These are phyloP conservation scores for Sporobolomyces pararoseus DNA, from an alignment of 768 basidiomycete genomes.

Conservation along the genomic window DNA sequence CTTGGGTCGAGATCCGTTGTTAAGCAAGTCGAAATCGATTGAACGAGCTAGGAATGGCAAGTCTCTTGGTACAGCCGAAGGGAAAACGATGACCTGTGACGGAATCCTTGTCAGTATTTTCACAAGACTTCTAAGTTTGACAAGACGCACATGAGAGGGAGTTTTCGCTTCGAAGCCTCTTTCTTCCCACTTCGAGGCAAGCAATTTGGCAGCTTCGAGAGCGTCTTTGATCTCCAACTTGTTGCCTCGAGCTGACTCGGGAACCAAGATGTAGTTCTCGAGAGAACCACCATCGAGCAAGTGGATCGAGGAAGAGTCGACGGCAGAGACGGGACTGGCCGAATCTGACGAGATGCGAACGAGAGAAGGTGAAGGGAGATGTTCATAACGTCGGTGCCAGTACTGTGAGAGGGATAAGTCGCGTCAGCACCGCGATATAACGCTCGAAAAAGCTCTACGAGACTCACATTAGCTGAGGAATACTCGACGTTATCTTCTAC, in stretches of 20 bases:
- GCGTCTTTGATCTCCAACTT: constrained; percentile 9
- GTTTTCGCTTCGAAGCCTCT: constrained; percentile 19
- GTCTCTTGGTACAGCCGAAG: constrained; percentile 24
- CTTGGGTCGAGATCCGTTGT: neutral
- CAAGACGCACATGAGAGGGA: constrained; percentile 24
- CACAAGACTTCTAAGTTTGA: neutral
- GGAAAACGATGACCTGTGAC: constrained; percentile 32
- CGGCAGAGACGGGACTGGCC: neutral
- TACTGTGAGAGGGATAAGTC: neutral
- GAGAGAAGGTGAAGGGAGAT: neutral
- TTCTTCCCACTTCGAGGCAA: constrained; percentile 10
- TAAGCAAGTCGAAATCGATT: constrained; percentile 23
- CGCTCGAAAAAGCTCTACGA: too few relatives aligned
- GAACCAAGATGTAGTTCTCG: constrained; percentile 27
- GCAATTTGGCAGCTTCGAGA: constrained; percentile 14
- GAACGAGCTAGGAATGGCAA: constrained; percentile 26
- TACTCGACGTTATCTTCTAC: constrained; percentile 14
- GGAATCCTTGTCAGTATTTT: too few relatives aligned
- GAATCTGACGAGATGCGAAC: neutral
- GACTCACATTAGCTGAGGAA: constrained; percentile 19
- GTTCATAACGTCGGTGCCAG: constrained; percentile 12
- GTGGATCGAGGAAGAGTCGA: constrained; percentile 15
- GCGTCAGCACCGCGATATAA: too few relatives aligned
- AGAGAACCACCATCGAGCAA: constrained; percentile 27
- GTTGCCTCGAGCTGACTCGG: neutral